A percentile compares a stretch with the other conserved stretches of the same genome.
These are phyloP conservation scores for Simplicillium aogashimaense DNA, from an alignment of 2,329 filamentous ascomycete species.

Conservation along the genomic window DNA sequence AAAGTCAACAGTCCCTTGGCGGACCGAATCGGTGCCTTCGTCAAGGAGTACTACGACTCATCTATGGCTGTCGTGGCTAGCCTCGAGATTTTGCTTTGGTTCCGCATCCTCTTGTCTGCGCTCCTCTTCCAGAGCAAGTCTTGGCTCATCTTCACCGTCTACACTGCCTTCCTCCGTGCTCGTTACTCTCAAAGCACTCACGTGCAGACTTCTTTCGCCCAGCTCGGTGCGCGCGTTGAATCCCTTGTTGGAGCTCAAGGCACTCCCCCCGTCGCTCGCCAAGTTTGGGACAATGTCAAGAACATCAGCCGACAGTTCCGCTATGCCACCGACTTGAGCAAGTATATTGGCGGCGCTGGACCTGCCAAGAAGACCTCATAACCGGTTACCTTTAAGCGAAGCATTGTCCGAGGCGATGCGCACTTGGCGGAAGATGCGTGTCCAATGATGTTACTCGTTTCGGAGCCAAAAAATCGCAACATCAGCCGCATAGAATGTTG, in stretches of 20 bases:
- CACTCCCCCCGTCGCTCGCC: slow-evolving; percentile 68
- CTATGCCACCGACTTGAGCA: slow-evolving; percentile 67
- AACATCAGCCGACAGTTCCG: slow-evolving; percentile 61
- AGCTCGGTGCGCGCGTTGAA: slow-evolving; percentile 67
- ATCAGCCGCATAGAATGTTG: not conserved
- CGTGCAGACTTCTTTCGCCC: slow-evolving; percentile 72
- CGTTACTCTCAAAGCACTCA: slow-evolving; percentile 85
- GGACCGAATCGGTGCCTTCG: slow-evolving; percentile 81
- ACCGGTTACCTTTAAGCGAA: slow-evolving; percentile 4
- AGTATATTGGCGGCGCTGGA: slow-evolving; percentile 53
- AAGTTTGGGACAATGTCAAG: slow-evolving; percentile 78
- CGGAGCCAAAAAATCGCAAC: not conserved
- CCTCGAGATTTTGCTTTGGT: slow-evolving; percentile 82
- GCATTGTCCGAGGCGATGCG: too few species aligned
- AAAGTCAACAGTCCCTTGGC: slow-evolving; percentile 50
- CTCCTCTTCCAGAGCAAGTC: slow-evolving; percentile 83
- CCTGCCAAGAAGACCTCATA: slow-evolving; percentile 38
- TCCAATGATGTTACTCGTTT: too few species aligned
- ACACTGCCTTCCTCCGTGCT: slow-evolving; percentile 87
- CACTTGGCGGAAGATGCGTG: too few species aligned
- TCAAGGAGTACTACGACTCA: slow-evolving; percentile 95
- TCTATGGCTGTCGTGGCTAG: slow-evolving; percentile 89
- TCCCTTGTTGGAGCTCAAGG: slow-evolving; percentile 77
- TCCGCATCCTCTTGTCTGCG: slow-evolving; percentile 70
- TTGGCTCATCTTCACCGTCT: slow-evolving; percentile 78